A percentile compares a stretch with the other conserved stretches of the same genome.
These are phyloP conservation scores for Salix brachista DNA, from an alignment of 345 rosid species.

Conservation along the genomic window DNA sequence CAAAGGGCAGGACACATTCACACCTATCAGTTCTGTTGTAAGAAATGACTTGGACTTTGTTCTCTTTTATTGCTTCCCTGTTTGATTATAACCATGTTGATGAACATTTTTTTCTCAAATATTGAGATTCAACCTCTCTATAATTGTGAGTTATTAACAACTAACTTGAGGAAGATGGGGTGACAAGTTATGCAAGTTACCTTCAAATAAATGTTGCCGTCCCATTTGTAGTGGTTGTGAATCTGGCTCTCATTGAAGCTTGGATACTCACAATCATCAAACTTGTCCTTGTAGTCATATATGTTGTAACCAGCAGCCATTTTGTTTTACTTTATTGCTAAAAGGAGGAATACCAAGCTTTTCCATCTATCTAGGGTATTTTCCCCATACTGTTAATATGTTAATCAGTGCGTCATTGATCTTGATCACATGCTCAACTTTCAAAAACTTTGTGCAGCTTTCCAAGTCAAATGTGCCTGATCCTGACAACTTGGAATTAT, in stretches of 20 bases:
- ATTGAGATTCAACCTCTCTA: background rate
- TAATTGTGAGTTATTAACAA: too few species aligned
- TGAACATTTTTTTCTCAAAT: background rate
- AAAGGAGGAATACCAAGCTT: too few species aligned
- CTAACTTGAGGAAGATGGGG: background rate
- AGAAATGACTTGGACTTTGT: slow-evolving; percentile 21
- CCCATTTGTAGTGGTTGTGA: too few species aligned
- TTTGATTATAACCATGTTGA: background rate
- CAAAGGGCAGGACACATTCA: slow-evolving; percentile 90
- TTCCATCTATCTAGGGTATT: too few species aligned
- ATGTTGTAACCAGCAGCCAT: background rate
- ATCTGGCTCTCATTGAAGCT: background rate
- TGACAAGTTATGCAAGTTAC: background rate
- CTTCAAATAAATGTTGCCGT: too few species aligned
- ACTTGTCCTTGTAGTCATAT: background rate
- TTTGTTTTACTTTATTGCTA: background rate
- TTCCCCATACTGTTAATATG: too few species aligned
- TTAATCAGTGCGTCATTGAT: background rate
- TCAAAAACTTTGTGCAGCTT: slow-evolving; percentile 38
- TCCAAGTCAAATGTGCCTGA: slow-evolving; percentile 60
- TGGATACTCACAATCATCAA: background rate
- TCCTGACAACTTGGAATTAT: slow-evolving; percentile 78
- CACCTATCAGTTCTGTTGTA: slow-evolving; percentile 87
- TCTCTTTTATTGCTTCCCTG: slow-evolving; percentile 2
- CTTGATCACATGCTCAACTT: background rate